These are phyloP conservation scores for Thermomucor indicae-seudaticae DNA, from an alignment of 371 early-diverging fungal genomes.

Conservation along the genomic window DNA sequence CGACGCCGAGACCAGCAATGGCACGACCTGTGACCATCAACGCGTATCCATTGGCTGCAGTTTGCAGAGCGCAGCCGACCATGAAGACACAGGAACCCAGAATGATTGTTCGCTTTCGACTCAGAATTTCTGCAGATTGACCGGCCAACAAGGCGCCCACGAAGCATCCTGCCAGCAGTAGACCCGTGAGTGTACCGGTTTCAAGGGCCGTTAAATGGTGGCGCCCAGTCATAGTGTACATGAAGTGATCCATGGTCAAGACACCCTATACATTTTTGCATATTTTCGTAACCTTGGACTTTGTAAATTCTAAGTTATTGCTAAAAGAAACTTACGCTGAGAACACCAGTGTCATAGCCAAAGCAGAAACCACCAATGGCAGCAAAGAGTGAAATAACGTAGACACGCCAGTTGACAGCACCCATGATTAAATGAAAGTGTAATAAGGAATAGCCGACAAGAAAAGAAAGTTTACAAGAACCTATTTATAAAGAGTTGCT, in stretches of 20 bases:
- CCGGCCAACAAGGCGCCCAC: conserved; percentile 45
- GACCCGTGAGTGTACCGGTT: conserved; percentile 39
- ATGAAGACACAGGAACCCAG: conserved; percentile 29
- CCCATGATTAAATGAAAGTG: no score
- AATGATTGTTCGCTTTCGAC: conserved; percentile 39
- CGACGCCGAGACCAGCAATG: conserved; percentile 53
- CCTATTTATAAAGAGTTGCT: no score
- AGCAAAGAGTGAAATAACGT: conserved; percentile 20
- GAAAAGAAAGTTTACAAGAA: no score
- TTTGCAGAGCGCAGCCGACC: conserved; percentile 50
- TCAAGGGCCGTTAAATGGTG: conserved; percentile 24
- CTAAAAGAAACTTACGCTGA: no score
- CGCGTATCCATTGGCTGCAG: conserved; percentile 42
- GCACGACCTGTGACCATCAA: conserved; percentile 35
- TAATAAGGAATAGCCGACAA: no score
- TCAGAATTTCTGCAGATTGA: conserved; percentile 31
- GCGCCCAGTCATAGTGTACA: conserved; percentile 33
- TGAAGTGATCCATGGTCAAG: conserved; percentile 21
- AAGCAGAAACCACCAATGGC: conserved; percentile 29
- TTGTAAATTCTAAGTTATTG: no score
- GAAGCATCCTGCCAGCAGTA: conserved; percentile 49
- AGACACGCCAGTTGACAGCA: no score
- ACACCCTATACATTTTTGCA: no score
- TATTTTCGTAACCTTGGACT: no score
- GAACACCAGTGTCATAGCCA: conserved; percentile 39